Percentiles rank a stretch among this genome's conserved stretches.
Evolutionary conservation across 805 yeast species (phyloP).

Genomic region (Candida palmyrensis): DNA sequence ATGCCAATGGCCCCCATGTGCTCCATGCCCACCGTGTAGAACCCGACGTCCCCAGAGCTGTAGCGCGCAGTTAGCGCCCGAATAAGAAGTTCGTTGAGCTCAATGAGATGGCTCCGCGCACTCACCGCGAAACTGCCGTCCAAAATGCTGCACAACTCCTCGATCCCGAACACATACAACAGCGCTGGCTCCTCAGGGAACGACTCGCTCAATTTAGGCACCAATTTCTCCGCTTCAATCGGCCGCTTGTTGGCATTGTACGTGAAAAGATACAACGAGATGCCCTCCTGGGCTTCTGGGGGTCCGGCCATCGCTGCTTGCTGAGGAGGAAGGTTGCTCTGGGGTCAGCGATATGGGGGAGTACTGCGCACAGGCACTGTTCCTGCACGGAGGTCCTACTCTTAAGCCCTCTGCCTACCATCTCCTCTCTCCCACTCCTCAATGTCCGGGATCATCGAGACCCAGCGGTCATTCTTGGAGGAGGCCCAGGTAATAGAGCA

Average conservation of each 20-base stretch:
- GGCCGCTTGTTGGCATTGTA: conserved; percentile 52
- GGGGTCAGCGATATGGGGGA: not conserved
- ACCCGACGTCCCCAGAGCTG: conserved; percentile 20
- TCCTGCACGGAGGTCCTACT: not conserved
- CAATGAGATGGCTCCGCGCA: conserved; percentile 33
- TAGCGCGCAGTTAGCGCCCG: conserved; percentile 31
- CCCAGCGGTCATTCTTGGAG: conserved; percentile 39
- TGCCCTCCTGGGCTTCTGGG: not conserved
- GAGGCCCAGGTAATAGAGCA: conserved; percentile 70
- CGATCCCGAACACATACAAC: conserved; percentile 58
- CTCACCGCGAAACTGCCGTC: conserved; percentile 43
- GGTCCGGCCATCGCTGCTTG: too few relatives aligned
- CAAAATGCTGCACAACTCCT: conserved; percentile 55
- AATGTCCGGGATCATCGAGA: conserved; percentile 28
- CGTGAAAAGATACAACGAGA: conserved; percentile 33
- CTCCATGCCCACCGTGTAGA: conserved; percentile 37
- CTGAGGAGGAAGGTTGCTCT: too few relatives aligned
- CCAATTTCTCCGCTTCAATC: conserved; percentile 29
- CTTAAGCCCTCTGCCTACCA: not conserved
- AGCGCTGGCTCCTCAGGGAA: conserved; percentile 34
- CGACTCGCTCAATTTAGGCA: conserved; percentile 18
- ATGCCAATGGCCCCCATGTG: conserved; percentile 58
- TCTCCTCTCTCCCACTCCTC: not conserved
- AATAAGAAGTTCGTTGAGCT: conserved; percentile 29
- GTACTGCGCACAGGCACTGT: not conserved